Base-by-base conservation (phyloP, 495 filamentous ascomycete genomes). In the Penicillium goetzii region DNA sequence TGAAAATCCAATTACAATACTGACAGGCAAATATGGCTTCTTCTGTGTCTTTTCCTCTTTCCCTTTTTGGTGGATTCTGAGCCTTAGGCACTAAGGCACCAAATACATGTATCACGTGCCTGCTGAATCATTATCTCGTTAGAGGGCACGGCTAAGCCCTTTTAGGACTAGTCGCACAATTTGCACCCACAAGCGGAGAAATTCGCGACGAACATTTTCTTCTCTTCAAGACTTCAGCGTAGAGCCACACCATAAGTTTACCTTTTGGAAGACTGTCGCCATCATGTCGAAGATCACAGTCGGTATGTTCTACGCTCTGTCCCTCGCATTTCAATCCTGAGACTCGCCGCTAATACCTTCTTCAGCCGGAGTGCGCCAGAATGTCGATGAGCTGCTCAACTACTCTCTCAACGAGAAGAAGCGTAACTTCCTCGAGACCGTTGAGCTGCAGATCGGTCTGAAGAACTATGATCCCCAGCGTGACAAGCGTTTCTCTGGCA, bases 391-490 rank as follows among this genome's bases (percentile, higher is more conserved):
- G 72, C 84, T 97, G 59, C 90, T 97, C 69, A 89, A 96, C 67
- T 96, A 96, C 88, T 94, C 91, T 81, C 89, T 85, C 74, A 91
- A 97, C 79, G 90, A 92, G 80, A 98, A 99, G 90, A 99, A 99
- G 90, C 85, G 95, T 65, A 98, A 98, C 88, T 99, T 98, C 87
- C 88, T 97, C 82, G 92, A 96, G 86, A 96, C 92, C 75, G 79
- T 84, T 69, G 81, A 85, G 76, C 91, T 98, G 75, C 94, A 98
- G 83, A 97, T 99, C 86, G 95, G 95, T 76, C 89, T 99, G 77
- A 99, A 99, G 91, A 99, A 99, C 90, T 99, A 99, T 86, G 95
- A 99, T 76, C 95, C 95, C 76, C 93, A 97, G 87, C 92, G 94
- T 90, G 95, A 99, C 85, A 99, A 99, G 93, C 95, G 95, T 94